Percentiles rank a stretch among this genome's conserved stretches.
These are phyloP conservation scores for Coemansia sp. DNA, from an alignment of 192 early-diverging fungal genomes.

Conservation along the genomic window DNA sequence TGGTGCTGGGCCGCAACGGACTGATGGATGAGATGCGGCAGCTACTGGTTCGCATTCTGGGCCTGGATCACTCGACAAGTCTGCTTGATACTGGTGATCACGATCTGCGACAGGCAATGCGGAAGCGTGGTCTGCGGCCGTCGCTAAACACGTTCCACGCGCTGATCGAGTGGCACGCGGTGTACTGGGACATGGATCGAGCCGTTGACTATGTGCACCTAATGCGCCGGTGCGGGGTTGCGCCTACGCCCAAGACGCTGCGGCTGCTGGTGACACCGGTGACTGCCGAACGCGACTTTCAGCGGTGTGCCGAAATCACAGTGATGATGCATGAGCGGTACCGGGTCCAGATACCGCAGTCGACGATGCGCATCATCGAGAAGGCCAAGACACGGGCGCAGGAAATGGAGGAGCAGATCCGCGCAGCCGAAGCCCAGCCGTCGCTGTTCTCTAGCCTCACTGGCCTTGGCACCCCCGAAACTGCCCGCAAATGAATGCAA, in stretches of 20 bases:
- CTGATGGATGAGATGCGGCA: conserved; percentile 33
- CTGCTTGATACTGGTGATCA: neutral
- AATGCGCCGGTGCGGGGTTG: conserved; percentile 16
- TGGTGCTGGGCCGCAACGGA: conserved; percentile 41
- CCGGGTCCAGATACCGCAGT: neutral
- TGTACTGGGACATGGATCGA: conserved; percentile 38
- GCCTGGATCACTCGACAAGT: neutral
- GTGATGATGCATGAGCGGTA: conserved; percentile 4
- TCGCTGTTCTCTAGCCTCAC: too few relatives aligned
- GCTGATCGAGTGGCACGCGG: conserved; percentile 35
- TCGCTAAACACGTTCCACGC: conserved; percentile 22
- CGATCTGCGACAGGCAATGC: neutral
- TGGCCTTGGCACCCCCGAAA: too few relatives aligned
- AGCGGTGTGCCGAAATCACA: conserved; percentile 11
- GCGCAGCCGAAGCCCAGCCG: conserved; percentile 8
- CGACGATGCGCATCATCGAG: conserved; percentile 8
- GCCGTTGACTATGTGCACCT: conserved; percentile 9
- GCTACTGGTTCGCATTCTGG: conserved; percentile 15
- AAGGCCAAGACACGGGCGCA: neutral
- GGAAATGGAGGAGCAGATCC: conserved; percentile 29
- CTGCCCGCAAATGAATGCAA: too few relatives aligned
- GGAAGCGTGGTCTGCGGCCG: neutral
- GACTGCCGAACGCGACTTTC: conserved; percentile 12
- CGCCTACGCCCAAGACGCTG: conserved; percentile 13
- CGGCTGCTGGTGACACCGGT: conserved; percentile 15